Base-by-base conservation (phyloP, 345 rosid genomes). In the Crucihimalaya himalaica region DNA sequence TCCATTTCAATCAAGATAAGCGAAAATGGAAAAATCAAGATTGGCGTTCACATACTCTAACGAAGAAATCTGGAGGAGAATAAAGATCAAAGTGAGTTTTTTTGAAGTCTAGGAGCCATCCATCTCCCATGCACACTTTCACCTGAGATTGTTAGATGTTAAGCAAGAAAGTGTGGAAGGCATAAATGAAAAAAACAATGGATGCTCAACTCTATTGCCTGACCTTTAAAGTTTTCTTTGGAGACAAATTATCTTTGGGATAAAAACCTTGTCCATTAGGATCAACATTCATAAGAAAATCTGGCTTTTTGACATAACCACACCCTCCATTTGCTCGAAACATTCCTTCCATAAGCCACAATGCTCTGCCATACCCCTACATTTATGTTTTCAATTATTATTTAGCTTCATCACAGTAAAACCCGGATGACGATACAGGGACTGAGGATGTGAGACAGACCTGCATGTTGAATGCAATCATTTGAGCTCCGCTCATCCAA, bases 391-490 rank as follows among this genome's bases (percentile, higher is more conserved):
- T 51, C 6, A 1, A 48, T 14, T 11, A 9, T 9, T 31, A 21
- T 62, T 32, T 54, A 62, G 59, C 59, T 32, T 63, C 57, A 27
- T 25, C 27, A 76, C 5, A 2, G 43, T 18, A 28, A 13, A 66
- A 15, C 2, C 0, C 3, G 0, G 12, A 31, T 21, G 65, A 52
- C 0, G 1, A 54, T 46, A 28, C 16, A 35, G 11, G 9, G 20
- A 25, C n/a, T 11, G 48, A 66, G 40, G 13, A 50, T n/a, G 34
- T 58, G 64, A 23, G 35, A 58, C 40, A 75, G 68, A 91, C 97
- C 97, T 91, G 95, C 97, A 91, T 87, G 78, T 91, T 91, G 64
- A 91, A 87, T 53, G 97, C 95, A 74, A 91, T 89, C 97, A 91
- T 89, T 79, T 89, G 95, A 76, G 91, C 95, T 72, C 97, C 97